These are phyloP conservation scores for Musa balbisiana DNA, from an alignment of 202 grass and related monocot species.

Conservation along the genomic window DNA sequence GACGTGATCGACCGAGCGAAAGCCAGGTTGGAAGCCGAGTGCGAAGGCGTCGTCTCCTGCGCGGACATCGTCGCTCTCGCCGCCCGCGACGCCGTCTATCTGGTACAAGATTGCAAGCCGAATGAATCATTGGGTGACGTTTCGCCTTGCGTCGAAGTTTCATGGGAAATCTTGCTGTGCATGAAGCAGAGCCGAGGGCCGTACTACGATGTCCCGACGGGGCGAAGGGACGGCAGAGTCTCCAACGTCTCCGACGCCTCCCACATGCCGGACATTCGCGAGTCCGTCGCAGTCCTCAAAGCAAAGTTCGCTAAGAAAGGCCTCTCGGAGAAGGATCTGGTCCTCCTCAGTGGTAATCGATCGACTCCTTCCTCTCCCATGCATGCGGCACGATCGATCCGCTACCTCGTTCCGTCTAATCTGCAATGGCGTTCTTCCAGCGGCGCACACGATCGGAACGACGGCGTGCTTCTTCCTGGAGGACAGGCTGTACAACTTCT, in stretches of 20 bases:
- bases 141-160: no score
- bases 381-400: no score
- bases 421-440: conserved; percentile 6
- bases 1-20: conserved; percentile 70
- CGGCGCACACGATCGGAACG: conserved; percentile 89
- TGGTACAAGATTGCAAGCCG: conserved; percentile 21
- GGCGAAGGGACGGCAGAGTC: conserved; percentile 45
- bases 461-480: conserved; percentile 91
- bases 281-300: conserved; percentile 39
- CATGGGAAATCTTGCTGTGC: background rate
- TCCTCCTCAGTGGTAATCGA: conserved; percentile 54
- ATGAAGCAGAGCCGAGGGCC: conserved; percentile 57
- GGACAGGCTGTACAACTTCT: conserved; percentile 59
- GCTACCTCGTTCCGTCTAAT: background rate
- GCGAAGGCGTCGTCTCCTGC: conserved; percentile 84
- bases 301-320: conserved; percentile 66
- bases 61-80: conserved; percentile 69
- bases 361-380: background rate
- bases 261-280: conserved; percentile 56
- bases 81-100: conserved; percentile 49
- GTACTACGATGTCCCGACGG: conserved; percentile 63
- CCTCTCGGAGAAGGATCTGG: conserved; percentile 69
- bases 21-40: conserved; percentile 47
- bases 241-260: conserved; percentile 50
- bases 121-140: background rate